Conservation (phyloP, 2,329 filamentous ascomycete species). For the Aspergillus japonicus region DNA sequence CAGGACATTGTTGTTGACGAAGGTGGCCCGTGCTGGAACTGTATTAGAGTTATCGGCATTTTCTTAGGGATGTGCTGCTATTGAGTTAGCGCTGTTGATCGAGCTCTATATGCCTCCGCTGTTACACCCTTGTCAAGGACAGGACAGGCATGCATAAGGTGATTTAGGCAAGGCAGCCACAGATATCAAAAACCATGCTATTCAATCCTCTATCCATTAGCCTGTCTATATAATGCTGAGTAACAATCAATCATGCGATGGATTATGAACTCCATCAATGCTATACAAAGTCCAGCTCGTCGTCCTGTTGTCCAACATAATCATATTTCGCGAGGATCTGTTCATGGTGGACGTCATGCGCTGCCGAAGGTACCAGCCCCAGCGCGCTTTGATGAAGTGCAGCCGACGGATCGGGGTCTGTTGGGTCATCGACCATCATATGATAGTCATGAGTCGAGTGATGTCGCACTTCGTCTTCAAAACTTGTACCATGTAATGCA, state of each 20-base stretch:
- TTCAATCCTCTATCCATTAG: no score
- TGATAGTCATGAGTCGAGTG: slow-evolving; percentile 41
- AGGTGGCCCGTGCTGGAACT: no score
- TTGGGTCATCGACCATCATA: slow-evolving; percentile 43
- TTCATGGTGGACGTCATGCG: slow-evolving; percentile 42
- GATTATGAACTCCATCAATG: neutral
- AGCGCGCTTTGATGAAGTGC: slow-evolving; percentile 39
- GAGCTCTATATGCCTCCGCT: no score
- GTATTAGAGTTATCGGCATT: no score
- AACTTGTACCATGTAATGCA: slow-evolving; percentile 32
- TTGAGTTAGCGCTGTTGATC: no score
- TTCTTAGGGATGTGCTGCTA: no score
- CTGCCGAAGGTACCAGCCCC: slow-evolving; percentile 38
- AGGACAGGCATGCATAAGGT: no score
- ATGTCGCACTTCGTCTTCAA: slow-evolving; percentile 41
- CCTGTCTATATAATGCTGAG: no score
- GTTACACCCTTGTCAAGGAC: no score
- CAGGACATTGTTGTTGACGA: no score
- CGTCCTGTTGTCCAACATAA: slow-evolving; percentile 40
- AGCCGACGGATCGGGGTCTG: slow-evolving; percentile 33
- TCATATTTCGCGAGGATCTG: slow-evolving; percentile 41
- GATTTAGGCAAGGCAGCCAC: no score
- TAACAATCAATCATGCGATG: neutral
- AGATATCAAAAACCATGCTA: no score
- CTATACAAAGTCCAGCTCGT: slow-evolving; percentile 26